phyloP scores from a whole-genome alignment of 1,139 yeast species.

The Yamadazyma diddensiae region DNA sequence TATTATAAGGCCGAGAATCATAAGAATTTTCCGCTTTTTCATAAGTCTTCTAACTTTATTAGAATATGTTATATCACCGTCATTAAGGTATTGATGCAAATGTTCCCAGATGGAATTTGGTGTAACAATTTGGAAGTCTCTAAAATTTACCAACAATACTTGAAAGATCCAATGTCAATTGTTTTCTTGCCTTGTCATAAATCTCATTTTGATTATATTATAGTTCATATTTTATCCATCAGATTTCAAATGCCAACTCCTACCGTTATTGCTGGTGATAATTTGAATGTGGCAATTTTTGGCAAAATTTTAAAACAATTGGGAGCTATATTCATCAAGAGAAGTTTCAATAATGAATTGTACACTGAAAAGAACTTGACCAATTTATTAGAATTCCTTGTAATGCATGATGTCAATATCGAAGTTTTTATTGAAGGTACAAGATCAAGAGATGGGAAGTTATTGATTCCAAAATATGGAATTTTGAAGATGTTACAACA shows the following conservation, averaged over 20 bases:
- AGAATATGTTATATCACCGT: constrained; percentile 40
- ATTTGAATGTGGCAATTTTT: constrained; percentile 60
- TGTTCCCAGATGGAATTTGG: constrained; percentile 48
- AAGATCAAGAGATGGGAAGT: constrained; percentile 64
- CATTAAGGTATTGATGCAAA: constrained; percentile 29
- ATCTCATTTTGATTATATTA: constrained; percentile 64
- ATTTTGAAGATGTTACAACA: constrained; percentile 51
- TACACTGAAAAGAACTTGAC: constrained; percentile 57
- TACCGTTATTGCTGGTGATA: constrained; percentile 66
- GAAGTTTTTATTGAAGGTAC: constrained; percentile 71
- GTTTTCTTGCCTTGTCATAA: constrained; percentile 54
- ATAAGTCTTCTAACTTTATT: constrained; percentile 24
- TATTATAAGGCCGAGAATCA: constrained; percentile 37
- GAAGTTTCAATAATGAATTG: constrained; percentile 48
- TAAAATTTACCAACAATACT: constrained; percentile 28
- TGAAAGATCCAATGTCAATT: constrained; percentile 43
- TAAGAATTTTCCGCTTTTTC: constrained; percentile 34
- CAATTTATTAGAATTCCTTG: constrained; percentile 51
- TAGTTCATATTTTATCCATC: constrained; percentile 55
- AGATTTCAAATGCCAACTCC: constrained; percentile 59
- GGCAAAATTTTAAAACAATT: constrained; percentile 45
- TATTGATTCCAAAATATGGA: constrained; percentile 64
- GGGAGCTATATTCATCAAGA: constrained; percentile 48
- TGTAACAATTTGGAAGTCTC: constrained; percentile 33
- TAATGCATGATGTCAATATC: constrained; percentile 50